phyloP scores from a whole-genome alignment of 345 rosid genomes.

The Noccaea caerulescens region DNA sequence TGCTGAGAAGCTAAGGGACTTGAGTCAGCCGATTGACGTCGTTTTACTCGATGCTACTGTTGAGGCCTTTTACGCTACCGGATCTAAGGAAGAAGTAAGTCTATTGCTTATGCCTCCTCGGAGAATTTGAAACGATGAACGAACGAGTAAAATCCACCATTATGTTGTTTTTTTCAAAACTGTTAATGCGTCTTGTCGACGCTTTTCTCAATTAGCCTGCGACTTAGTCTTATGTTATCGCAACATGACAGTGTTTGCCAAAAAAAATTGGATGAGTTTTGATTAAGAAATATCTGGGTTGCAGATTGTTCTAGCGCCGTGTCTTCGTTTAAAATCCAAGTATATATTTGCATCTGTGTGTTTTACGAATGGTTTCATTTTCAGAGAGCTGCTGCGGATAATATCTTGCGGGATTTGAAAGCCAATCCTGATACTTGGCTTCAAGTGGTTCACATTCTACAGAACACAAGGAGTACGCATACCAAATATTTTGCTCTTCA shows the following conservation, averaged over 20 bases:
- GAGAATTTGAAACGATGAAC: constrained; percentile 11
- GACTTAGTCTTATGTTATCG: neutral
- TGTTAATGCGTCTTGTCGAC: constrained; percentile 14
- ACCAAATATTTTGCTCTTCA: constrained; percentile 94
- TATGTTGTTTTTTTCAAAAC: neutral
- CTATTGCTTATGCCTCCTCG: constrained; percentile 6
- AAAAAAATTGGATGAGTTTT: neutral
- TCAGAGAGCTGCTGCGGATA: constrained; percentile 92
- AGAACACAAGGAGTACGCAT: constrained; percentile 68
- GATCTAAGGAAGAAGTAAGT: constrained; percentile 95
- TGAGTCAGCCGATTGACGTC: constrained; percentile 91
- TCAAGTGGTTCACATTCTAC: constrained; percentile 91
- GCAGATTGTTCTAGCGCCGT: neutral
- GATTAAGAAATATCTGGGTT: constrained; percentile 3
- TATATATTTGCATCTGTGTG: constrained; percentile 9
- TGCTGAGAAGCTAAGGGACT: constrained; percentile 91
- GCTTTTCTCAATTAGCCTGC: constrained; percentile 4
- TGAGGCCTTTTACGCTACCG: constrained; percentile 93
- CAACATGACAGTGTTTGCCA: neutral
- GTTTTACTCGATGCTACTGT: constrained; percentile 88
- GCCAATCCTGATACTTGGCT: constrained; percentile 96
- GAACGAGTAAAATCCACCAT: constrained; percentile 8
- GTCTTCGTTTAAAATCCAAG: neutral
- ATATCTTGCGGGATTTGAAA: constrained; percentile 85
- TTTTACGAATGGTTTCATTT: constrained; percentile 7